phyloP scores from a whole-genome alignment of 2,329 filamentous ascomycete species.

The Stachybotrys chartarum region DNA sequence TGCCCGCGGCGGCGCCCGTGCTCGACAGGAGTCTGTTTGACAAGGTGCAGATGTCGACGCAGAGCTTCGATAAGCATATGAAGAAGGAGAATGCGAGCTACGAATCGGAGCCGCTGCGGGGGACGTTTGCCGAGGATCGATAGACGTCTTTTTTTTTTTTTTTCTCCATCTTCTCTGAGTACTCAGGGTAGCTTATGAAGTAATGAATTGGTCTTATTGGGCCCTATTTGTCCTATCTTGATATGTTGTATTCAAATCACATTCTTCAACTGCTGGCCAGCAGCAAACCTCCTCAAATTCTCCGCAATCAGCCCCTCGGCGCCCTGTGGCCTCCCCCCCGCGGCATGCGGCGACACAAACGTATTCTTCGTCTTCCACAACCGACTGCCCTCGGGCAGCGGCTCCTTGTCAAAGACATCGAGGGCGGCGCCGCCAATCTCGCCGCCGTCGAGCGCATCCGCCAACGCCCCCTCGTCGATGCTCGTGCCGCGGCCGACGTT shows the following conservation, averaged over 20 bases:
- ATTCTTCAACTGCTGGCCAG: slow-evolving; percentile 54
- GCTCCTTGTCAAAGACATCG: slow-evolving; percentile 41
- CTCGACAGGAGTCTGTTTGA: slow-evolving; percentile 30
- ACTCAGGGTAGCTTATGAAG: too few relatives aligned
- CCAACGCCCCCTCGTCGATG: slow-evolving; percentile 42
- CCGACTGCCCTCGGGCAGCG: slow-evolving; percentile 31
- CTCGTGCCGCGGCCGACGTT: slow-evolving; percentile 44
- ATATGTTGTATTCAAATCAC: neutral
- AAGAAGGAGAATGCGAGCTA: slow-evolving; percentile 26
- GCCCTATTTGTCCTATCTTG: neutral
- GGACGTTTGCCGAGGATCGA: slow-evolving; percentile 22
- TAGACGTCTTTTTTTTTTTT: neutral
- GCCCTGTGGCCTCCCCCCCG: slow-evolving; percentile 53
- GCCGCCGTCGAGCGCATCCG: slow-evolving; percentile 33
- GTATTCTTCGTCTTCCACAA: slow-evolving; percentile 46
- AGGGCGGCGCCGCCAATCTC: slow-evolving; percentile 41
- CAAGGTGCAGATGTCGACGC: slow-evolving; percentile 35
- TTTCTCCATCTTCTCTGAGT: too few relatives aligned
- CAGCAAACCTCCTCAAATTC: slow-evolving; percentile 53
- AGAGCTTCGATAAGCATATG: slow-evolving; percentile 34
- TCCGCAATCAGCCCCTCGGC: slow-evolving; percentile 52
- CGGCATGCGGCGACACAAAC: slow-evolving; percentile 50
- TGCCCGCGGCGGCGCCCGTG: slow-evolving; percentile 25
- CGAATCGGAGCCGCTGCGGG: slow-evolving; percentile 23
- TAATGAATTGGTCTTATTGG: too few relatives aligned